Conservation (phyloP, 2,329 filamentous ascomycete genomes). For the Penicillium crustosum region DNA sequence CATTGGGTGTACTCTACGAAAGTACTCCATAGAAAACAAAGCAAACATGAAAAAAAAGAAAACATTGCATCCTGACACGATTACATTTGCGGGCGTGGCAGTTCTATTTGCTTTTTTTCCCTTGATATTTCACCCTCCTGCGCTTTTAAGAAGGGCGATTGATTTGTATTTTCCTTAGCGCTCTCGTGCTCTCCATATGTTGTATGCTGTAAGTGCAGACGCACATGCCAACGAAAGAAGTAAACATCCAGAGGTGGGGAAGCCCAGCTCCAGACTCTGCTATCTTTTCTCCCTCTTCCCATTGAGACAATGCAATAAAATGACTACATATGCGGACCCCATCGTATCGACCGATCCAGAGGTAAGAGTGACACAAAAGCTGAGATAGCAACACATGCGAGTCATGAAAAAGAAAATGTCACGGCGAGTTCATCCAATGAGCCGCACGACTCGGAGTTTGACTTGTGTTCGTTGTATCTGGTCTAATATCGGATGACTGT, state of each 20-base stretch:
- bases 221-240: neutral
- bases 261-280: too few relatives aligned
- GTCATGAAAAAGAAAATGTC: neutral
- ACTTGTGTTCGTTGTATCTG: neutral
- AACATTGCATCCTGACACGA: constrained; percentile 9
- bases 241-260: neutral
- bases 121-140: neutral
- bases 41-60: neutral
- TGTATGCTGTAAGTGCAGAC: neutral
- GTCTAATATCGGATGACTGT: neutral
- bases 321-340: neutral
- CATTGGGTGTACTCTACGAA: neutral
- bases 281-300: neutral
- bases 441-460: neutral
- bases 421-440: neutral
- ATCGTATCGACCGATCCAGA: neutral
- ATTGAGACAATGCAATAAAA: neutral
- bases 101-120: neutral
- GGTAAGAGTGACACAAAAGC: neutral
- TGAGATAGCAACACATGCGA: neutral
- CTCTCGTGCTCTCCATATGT: neutral
- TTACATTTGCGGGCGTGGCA: neutral
- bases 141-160: neutral
- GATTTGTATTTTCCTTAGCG: neutral
- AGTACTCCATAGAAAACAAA: neutral